Evolutionary conservation across 192 early-diverging fungal genomes (phyloP).

Genomic region (Paraglomus occultum): DNA sequence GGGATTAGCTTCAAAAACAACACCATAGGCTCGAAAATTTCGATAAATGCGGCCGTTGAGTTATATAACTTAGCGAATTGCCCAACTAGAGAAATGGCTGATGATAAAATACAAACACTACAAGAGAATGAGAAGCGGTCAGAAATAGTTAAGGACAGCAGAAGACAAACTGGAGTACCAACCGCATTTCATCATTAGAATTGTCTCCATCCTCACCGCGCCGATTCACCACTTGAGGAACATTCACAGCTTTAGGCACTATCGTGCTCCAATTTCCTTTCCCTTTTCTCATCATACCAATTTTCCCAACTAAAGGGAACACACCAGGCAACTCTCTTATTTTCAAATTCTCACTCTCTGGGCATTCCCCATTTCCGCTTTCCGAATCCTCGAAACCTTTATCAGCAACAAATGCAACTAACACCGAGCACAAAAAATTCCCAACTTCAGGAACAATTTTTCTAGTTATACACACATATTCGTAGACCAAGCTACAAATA

Average conservation of each 20-base stretch:
- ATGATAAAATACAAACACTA: constrained; percentile 44
- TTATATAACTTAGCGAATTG: constrained; percentile 54
- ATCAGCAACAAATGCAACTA: constrained; percentile 47
- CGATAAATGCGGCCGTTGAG: constrained; percentile 62
- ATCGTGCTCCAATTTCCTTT: too few species aligned
- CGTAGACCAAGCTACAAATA: constrained; percentile 68
- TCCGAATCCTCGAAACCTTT: constrained; percentile 31
- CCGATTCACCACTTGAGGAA: too few species aligned
- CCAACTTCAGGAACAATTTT: constrained; percentile 72
- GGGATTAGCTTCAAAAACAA: constrained; percentile 13
- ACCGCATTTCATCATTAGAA: too few species aligned
- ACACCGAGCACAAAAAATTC: constrained; percentile 55
- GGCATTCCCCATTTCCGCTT: constrained; percentile 46
- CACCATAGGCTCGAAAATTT: constrained; percentile 40
- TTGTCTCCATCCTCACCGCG: too few species aligned
- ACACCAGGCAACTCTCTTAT: too few species aligned
- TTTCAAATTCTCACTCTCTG: constrained; percentile 32
- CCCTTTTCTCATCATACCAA: too few species aligned
- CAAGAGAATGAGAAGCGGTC: neutral
- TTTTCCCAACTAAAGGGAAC: too few species aligned
- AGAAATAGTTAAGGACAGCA: neutral
- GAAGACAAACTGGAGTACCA: too few species aligned
- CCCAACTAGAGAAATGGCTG: constrained; percentile 39
- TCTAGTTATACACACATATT: constrained; percentile 68
- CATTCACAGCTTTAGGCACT: too few species aligned